Conservation (phyloP, 441 rosid species). For the California macrophylla region DNA sequence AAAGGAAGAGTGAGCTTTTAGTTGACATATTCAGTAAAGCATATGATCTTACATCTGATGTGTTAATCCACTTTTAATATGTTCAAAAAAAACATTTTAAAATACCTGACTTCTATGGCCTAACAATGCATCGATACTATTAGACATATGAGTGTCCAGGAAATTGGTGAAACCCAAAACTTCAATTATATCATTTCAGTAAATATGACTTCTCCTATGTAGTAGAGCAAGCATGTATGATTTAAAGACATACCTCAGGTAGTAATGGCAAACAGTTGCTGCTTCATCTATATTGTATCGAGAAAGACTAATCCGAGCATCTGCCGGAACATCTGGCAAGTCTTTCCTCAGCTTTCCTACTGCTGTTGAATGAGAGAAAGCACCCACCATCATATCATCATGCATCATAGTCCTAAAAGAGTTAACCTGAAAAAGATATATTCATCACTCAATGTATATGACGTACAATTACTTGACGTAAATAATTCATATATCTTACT, state of each 20-base stretch:
- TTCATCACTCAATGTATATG: neutral
- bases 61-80: neutral
- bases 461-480: neutral
- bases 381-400: conserved; percentile 88
- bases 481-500: neutral
- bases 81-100: neutral
- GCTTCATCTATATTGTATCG: conserved; percentile 80
- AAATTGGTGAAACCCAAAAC: neutral
- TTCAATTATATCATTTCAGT: neutral
- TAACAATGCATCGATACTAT: neutral
- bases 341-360: conserved; percentile 82
- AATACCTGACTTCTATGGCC: neutral
- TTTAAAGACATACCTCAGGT: conserved; percentile 54
- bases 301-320: conserved; percentile 55
- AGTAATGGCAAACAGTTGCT: conserved; percentile 72
- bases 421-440: conserved; percentile 52
- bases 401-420: conserved; percentile 88
- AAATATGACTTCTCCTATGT: neutral
- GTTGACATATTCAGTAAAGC: neutral
- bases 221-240: neutral
- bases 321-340: conserved; percentile 79
- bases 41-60: neutral
- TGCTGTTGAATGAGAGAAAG: conserved; percentile 93
- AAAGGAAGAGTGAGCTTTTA: neutral
- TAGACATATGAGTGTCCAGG: neutral